These are phyloP conservation scores for Russula virescens DNA, from an alignment of 768 basidiomycete species.

Conservation along the genomic window DNA sequence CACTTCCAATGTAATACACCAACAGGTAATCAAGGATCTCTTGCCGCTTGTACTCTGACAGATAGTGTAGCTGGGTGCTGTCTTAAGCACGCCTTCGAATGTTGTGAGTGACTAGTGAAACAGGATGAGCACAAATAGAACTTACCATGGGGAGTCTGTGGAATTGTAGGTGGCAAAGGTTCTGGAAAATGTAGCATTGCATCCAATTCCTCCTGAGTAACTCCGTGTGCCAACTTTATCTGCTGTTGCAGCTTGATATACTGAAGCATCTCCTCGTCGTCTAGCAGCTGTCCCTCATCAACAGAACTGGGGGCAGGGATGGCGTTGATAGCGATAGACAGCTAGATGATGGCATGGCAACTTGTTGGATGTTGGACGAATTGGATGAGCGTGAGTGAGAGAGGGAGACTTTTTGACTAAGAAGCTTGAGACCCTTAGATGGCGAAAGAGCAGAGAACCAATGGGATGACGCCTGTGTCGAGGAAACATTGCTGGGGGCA, in stretches of 20 bases:
- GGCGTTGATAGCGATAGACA: constrained; percentile 77
- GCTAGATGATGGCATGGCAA: constrained; percentile 59
- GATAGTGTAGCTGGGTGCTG: constrained; percentile 56
- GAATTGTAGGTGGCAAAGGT: constrained; percentile 63
- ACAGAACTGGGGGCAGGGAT: constrained; percentile 68
- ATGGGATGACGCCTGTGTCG: constrained; percentile 38
- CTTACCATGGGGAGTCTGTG: constrained; percentile 67
- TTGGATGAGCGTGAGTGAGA: constrained; percentile 52
- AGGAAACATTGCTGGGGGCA: too few relatives aligned
- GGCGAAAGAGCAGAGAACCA: constrained; percentile 82
- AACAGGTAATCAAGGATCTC: constrained; percentile 84
- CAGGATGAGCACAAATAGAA: constrained; percentile 17
- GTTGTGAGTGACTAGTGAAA: neutral
- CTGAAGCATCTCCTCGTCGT: constrained; percentile 95
- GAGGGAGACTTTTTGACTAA: constrained; percentile 71
- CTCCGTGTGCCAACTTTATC: constrained; percentile 77
- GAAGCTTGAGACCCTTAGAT: constrained; percentile 74
- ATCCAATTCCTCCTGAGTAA: constrained; percentile 82
- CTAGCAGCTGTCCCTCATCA: constrained; percentile 82
- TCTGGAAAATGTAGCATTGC: constrained; percentile 90
- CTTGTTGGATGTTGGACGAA: constrained; percentile 47
- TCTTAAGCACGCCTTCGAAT: constrained; percentile 54
- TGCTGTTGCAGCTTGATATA: constrained; percentile 89
- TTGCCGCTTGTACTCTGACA: constrained; percentile 85
- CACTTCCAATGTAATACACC: constrained; percentile 77